A percentile compares a stretch with the other conserved stretches of the same genome.
These are phyloP conservation scores for Haplosporangium sp. DNA, from an alignment of 371 early-diverging fungal species.

Conservation along the genomic window DNA sequence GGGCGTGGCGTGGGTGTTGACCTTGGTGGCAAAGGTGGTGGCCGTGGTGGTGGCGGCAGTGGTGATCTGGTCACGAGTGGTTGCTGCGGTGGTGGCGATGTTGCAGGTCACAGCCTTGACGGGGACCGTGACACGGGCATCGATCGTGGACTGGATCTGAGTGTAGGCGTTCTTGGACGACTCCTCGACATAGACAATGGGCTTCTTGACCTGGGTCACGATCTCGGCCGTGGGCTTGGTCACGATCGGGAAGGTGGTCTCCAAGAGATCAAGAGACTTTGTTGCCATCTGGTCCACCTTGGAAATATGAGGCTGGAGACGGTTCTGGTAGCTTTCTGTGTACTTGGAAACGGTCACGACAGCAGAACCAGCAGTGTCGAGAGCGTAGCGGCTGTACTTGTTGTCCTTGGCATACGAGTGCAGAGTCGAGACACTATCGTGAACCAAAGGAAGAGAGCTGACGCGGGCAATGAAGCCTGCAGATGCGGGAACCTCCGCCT, in stretches of 20 bases:
- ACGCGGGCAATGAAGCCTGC: conserved; percentile 64
- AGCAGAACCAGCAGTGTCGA: conserved; percentile 60
- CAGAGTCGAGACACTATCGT: conserved; percentile 63
- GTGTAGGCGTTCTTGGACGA: conserved; percentile 54
- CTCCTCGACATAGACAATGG: conserved; percentile 58
- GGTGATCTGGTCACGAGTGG: conserved; percentile 35
- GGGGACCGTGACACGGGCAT: conserved; percentile 48
- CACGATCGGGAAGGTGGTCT: conserved; percentile 71
- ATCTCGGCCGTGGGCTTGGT: conserved; percentile 72
- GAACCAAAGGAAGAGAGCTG: conserved; percentile 70
- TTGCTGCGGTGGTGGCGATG: conserved; percentile 37
- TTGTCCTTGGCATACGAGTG: conserved; percentile 67
- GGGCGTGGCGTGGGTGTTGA: conserved; percentile 49
- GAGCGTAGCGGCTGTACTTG: conserved; percentile 66
- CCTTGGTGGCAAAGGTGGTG: conserved; percentile 23
- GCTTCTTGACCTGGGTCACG: conserved; percentile 63
- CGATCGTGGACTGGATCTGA: conserved; percentile 52
- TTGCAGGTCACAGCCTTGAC: conserved; percentile 43
- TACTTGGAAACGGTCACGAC: conserved; percentile 57
- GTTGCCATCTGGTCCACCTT: conserved; percentile 70
- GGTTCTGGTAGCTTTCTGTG: conserved; percentile 60
- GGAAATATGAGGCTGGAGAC: conserved; percentile 64
- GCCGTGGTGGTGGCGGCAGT: conserved; percentile 39
- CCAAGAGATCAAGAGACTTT: conserved; percentile 73
- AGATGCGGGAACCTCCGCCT: not conserved